Evolutionary conservation across 805 yeast genomes (phyloP).

Genomic region (Ogataea methanolica): DNA sequence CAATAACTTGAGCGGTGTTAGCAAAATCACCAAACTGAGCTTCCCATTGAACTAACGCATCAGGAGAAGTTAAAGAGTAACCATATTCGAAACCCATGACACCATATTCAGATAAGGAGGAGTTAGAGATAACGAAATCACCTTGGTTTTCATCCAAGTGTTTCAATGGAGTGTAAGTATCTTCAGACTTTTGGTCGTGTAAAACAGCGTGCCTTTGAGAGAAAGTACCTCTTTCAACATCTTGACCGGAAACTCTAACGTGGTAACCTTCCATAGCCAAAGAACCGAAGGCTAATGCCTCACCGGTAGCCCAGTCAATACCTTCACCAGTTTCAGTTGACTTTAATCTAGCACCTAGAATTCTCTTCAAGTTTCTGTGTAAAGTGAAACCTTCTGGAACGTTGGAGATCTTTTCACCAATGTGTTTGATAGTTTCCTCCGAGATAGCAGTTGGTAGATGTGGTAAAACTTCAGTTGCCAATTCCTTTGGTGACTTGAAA

Average conservation of each 20-base stretch:
- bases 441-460: constrained; percentile 93
- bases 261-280: constrained; percentile 90
- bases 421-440: constrained; percentile 62
- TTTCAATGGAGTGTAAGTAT: constrained; percentile 79
- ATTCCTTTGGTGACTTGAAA: constrained; percentile 94
- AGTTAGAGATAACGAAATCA: constrained; percentile 83
- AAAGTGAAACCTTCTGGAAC: constrained; percentile 86
- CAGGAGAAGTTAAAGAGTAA: constrained; percentile 96
- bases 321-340: constrained; percentile 80
- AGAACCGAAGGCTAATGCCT: constrained; percentile 96
- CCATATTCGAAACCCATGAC: constrained; percentile 99
- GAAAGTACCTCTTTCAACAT: constrained; percentile 99
- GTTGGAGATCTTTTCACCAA: constrained; percentile 74
- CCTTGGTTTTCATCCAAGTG: constrained; percentile 77
- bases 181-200: constrained; percentile 90
- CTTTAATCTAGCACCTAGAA: constrained; percentile 81
- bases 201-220: constrained; percentile 98
- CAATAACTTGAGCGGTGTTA: constrained; percentile 96
- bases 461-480: constrained; percentile 92
- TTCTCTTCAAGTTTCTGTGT: constrained; percentile 95
- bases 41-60: constrained; percentile 97
- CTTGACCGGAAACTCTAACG: constrained; percentile 97
- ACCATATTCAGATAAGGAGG: constrained; percentile 97
- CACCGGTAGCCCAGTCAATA: constrained; percentile 99
- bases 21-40: constrained; percentile 99